Evolutionary conservation across 495 filamentous ascomycete species (phyloP).

Genomic region (Cryomyces antarcticus): DNA sequence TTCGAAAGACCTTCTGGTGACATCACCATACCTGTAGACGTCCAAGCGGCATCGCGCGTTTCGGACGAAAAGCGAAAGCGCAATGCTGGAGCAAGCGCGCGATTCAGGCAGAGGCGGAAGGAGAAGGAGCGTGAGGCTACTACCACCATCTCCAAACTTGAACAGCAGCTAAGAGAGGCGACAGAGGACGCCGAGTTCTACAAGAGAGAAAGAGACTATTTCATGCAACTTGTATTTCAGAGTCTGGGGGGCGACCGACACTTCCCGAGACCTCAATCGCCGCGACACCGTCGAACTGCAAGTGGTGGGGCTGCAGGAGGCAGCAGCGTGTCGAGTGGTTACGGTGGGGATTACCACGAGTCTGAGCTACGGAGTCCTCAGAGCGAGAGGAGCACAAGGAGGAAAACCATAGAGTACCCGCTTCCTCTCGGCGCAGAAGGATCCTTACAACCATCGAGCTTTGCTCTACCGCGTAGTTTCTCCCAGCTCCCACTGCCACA

Average conservation of each 20-base stretch:
- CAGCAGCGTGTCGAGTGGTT: too few relatives aligned
- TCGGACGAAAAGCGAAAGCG: conserved; percentile 29
- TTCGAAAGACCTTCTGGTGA: conserved; percentile 17
- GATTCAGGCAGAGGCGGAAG: conserved; percentile 76
- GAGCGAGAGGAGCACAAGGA: too few relatives aligned
- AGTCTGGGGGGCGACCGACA: conserved; percentile 15
- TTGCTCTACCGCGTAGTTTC: too few relatives aligned
- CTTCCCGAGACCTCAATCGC: not conserved
- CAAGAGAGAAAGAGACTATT: conserved; percentile 19
- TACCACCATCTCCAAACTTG: conserved; percentile 41
- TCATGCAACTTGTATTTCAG: conserved; percentile 11
- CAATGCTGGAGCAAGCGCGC: conserved; percentile 80
- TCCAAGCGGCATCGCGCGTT: conserved; percentile 19
- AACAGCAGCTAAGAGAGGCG: conserved; percentile 28
- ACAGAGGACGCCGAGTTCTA: conserved; percentile 22
- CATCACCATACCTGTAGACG: conserved; percentile 22
- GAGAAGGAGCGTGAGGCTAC: conserved; percentile 67
- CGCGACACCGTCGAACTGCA: too few relatives aligned
- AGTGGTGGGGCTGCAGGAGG: too few relatives aligned
- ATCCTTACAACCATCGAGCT: too few relatives aligned
- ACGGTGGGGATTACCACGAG: too few relatives aligned
- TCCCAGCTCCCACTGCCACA: too few relatives aligned
- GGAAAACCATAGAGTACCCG: too few relatives aligned
- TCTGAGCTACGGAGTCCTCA: too few relatives aligned
- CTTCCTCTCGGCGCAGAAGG: too few relatives aligned